phyloP scores from a whole-genome alignment of 2,329 filamentous ascomycete species.

The Teratosphaeria gauchensis region DNA sequence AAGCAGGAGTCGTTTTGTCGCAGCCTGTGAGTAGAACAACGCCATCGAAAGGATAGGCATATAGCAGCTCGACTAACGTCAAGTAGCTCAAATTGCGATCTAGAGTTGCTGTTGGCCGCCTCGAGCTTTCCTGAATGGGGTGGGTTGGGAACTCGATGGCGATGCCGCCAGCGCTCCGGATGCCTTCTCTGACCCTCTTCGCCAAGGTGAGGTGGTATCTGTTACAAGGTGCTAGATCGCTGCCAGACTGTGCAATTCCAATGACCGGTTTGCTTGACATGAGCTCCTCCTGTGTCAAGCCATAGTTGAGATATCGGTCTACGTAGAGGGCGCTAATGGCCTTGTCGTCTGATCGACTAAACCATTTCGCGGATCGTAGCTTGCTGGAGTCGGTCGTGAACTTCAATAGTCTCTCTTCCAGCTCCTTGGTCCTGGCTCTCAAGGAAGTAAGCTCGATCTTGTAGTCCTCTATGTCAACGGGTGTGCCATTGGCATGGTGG shows the following conservation, averaged over 20 bases:
- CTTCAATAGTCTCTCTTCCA: conserved; percentile 19
- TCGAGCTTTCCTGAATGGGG: conserved; percentile 21
- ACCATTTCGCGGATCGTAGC: conserved; percentile 22
- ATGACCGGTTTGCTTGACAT: conserved; percentile 21
- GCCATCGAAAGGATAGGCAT: conserved; percentile 23
- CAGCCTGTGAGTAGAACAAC: conserved; percentile 23
- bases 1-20: conserved; percentile 24
- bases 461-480: conserved; percentile 23
- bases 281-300: conserved; percentile 21
- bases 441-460: conserved; percentile 19
- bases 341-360: conserved; percentile 19
- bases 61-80: conserved; percentile 21
- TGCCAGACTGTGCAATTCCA: conserved; percentile 22
- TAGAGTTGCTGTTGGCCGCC: conserved; percentile 21
- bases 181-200: conserved; percentile 22
- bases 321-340: conserved; percentile 23
- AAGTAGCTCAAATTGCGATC: conserved; percentile 22
- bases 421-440: conserved; percentile 18
- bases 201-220: conserved; percentile 20
- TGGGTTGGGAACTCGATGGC: conserved; percentile 24
- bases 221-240: conserved; percentile 23
- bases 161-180: conserved; percentile 20
- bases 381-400: conserved; percentile 8
- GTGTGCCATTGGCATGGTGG: conserved; percentile 1
- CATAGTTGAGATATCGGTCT: conserved; percentile 23